Conservation (phyloP, 495 filamentous ascomycete genomes). For the Amorphotheca resinae region DNA sequence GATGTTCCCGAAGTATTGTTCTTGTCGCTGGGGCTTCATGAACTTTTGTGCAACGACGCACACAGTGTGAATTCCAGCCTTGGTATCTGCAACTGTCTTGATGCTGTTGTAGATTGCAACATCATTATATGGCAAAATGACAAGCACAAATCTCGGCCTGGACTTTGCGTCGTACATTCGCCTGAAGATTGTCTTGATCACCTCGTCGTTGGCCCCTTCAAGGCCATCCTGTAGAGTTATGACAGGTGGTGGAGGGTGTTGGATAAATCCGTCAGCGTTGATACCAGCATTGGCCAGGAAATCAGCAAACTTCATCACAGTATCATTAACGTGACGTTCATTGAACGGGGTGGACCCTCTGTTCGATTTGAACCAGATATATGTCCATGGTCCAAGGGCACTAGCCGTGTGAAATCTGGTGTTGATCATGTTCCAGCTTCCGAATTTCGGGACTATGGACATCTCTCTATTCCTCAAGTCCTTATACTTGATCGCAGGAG, state of each 20-base stretch:
- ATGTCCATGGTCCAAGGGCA: constrained; percentile 28
- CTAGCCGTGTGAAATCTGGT: constrained; percentile 30
- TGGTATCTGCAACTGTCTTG: constrained; percentile 54
- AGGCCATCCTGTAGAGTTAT: constrained; percentile 7
- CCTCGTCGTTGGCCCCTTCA: constrained; percentile 8
- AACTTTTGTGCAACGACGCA: constrained; percentile 46
- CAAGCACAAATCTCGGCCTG: constrained; percentile 43
- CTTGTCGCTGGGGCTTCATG: constrained; percentile 23
- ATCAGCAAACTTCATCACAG: constrained; percentile 22
- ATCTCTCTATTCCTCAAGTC: constrained; percentile 10
- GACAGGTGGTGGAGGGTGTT: background rate
- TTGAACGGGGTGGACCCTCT: background rate
- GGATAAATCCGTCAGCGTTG: constrained; percentile 27
- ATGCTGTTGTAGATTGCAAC: constrained; percentile 49
- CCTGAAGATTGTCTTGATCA: constrained; percentile 12
- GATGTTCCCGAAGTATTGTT: constrained; percentile 60
- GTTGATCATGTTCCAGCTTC: constrained; percentile 45
- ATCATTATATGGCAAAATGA: constrained; percentile 43
- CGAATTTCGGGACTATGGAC: constrained; percentile 21
- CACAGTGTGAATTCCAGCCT: constrained; percentile 51
- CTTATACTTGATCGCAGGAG: constrained; percentile 43
- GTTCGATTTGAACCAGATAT: constrained; percentile 7
- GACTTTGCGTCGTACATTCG: constrained; percentile 20
- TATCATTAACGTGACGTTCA: constrained; percentile 3
- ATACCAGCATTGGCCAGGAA: constrained; percentile 26